phyloP scores from a whole-genome alignment of 2,329 filamentous ascomycete species.

The Mycogone perniciosa region DNA sequence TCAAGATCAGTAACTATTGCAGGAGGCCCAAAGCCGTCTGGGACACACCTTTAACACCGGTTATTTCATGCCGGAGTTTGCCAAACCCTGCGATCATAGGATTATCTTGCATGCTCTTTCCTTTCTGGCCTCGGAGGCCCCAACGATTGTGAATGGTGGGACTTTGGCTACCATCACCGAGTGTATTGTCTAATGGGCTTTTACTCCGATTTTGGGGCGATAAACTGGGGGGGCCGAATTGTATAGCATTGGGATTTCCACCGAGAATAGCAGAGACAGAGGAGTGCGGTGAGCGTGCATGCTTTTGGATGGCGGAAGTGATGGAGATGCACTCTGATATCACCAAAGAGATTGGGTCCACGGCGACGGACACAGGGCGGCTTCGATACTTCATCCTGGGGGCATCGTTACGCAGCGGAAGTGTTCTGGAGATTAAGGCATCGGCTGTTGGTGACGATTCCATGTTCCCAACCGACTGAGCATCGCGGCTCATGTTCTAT shows the following conservation, averaged over 20 bases:
- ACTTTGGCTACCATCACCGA: slow-evolving; percentile 42
- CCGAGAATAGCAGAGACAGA: slow-evolving; percentile 94
- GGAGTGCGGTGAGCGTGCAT: slow-evolving; percentile 91
- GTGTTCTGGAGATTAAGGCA: not conserved
- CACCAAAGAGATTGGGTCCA: slow-evolving; percentile 86
- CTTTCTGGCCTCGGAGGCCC: slow-evolving; percentile 90
- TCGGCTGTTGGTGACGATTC: not conserved
- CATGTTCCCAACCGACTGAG: not conserved
- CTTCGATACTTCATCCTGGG: slow-evolving; percentile 54
- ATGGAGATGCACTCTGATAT: slow-evolving; percentile 99
- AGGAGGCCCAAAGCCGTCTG: not conserved
- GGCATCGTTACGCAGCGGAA: slow-evolving; percentile 18
- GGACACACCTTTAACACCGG: slow-evolving; percentile 66
- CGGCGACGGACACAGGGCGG: slow-evolving; percentile 67
- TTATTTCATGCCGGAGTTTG: slow-evolving; percentile 78
- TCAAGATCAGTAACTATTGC: slow-evolving; percentile 12
- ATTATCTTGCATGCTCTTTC: slow-evolving; percentile 95
- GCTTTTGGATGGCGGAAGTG: slow-evolving; percentile 96
- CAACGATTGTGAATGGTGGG: slow-evolving; percentile 66
- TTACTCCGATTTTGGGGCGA: slow-evolving; percentile 36
- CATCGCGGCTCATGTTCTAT: no score
- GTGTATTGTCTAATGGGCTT: slow-evolving; percentile 28
- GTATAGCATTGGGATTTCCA: slow-evolving; percentile 56
- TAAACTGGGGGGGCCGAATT: slow-evolving; percentile 44
- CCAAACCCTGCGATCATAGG: slow-evolving; percentile 94